These are phyloP conservation scores for Pichia kudriavzevii DNA, from an alignment of 1,139 yeast species.

Conservation along the genomic window DNA sequence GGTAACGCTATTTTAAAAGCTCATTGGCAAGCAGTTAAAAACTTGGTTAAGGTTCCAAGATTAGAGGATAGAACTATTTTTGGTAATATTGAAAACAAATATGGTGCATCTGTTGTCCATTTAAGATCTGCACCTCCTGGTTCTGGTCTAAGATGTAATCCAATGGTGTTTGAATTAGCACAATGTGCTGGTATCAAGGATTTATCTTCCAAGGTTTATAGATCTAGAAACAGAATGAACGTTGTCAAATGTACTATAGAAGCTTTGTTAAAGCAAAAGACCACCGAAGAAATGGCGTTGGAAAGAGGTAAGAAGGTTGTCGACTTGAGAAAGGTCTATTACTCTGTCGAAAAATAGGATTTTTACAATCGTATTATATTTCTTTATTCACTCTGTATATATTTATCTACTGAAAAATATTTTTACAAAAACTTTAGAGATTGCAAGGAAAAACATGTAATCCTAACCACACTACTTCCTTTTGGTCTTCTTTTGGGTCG, in stretches of 20 bases:
- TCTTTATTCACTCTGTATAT: conserved; percentile 7
- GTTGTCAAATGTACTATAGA: conserved; percentile 87
- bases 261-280: conserved; percentile 70
- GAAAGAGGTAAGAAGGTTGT: conserved; percentile 94
- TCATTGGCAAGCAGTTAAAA: conserved; percentile 90
- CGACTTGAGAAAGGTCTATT: conserved; percentile 86
- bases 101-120: conserved; percentile 77
- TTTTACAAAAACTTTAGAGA: too few relatives aligned
- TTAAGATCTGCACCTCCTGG: conserved; percentile 89
- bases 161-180: conserved; percentile 84
- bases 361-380: conserved; percentile 1
- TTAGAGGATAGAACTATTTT: conserved; percentile 87
- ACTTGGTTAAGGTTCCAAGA: conserved; percentile 73
- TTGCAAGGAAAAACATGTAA: not conserved
- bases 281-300: conserved; percentile 81
- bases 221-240: conserved; percentile 91
- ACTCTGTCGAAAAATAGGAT: conserved; percentile 34
- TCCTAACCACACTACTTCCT: conserved; percentile 21
- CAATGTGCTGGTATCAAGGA: conserved; percentile 94
- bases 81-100: conserved; percentile 77
- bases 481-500: conserved; percentile 70
- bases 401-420: too few relatives aligned
- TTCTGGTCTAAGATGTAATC: conserved; percentile 89
- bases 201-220: conserved; percentile 82
- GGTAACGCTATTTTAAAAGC: conserved; percentile 77